Conservation (phyloP, 345 rosid genomes). For the Durio zibethinus region DNA sequence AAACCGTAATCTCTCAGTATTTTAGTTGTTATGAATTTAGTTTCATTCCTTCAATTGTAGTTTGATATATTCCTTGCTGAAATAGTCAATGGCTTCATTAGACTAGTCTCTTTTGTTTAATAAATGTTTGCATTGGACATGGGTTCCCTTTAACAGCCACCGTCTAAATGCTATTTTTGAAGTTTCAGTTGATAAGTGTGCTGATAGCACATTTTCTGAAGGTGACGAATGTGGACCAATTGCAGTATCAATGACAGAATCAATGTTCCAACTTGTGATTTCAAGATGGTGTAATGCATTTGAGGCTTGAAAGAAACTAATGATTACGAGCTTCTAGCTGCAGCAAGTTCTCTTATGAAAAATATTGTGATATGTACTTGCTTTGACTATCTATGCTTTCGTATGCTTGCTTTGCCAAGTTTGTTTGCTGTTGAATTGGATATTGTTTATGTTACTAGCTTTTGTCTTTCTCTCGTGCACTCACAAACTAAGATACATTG, state of each 20-base stretch:
- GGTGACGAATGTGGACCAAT: constrained; percentile 89
- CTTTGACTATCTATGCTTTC: constrained; percentile 3
- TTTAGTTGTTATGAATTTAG: not conserved
- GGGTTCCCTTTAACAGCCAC: constrained; percentile 39
- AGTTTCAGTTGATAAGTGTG: constrained; percentile 28
- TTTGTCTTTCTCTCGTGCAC: not conserved
- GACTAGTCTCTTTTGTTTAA: not conserved
- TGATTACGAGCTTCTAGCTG: constrained; percentile 69
- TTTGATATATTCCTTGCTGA: not conserved
- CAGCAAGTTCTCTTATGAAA: constrained; percentile 78
- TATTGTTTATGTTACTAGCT: constrained; percentile 1
- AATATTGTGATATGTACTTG: constrained; percentile 51
- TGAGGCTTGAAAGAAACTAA: constrained; percentile 82
- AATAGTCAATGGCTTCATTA: not conserved
- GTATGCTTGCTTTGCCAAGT: not conserved
- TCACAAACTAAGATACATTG: not conserved
- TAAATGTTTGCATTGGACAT: constrained; percentile 14
- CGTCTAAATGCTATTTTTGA: constrained; percentile 32
- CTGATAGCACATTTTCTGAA: constrained; percentile 46
- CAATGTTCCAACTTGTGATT: constrained; percentile 75
- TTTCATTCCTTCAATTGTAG: not conserved
- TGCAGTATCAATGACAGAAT: constrained; percentile 85
- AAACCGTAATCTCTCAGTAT: not conserved
- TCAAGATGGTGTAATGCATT: constrained; percentile 82
- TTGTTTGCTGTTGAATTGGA: not conserved